These are phyloP conservation scores for Phragmites australis DNA, from an alignment of 176 grass and related monocot species.

Conservation along the genomic window DNA sequence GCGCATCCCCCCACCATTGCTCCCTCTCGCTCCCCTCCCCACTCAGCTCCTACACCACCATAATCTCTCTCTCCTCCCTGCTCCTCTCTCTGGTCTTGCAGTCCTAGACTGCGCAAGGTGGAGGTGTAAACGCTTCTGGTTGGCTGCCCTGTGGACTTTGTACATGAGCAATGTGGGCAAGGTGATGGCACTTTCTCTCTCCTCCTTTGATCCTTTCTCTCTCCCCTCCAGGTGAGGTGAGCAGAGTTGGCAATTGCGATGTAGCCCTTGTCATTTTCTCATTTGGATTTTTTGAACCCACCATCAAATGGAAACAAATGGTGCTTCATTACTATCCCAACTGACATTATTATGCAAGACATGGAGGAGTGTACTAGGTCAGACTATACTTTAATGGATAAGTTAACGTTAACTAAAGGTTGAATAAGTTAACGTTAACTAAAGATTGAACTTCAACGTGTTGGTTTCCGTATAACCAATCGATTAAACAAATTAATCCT, in stretches of 20 bases:
- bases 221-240: neutral
- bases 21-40: constrained; percentile 15
- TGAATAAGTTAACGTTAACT: no score
- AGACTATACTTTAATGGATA: neutral
- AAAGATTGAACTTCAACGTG: no score
- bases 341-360: no score
- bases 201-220: neutral
- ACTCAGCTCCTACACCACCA: constrained; percentile 25
- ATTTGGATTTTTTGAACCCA: constrained; percentile 23
- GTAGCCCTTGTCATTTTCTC: neutral
- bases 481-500: no score
- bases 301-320: constrained; percentile 1
- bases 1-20: constrained; percentile 49
- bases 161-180: constrained; percentile 28
- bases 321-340: neutral
- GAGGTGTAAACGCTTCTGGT: constrained; percentile 43
- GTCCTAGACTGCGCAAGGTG: constrained; percentile 21
- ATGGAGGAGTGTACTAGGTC: neutral
- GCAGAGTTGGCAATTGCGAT: constrained; percentile 36
- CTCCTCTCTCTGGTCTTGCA: neutral
- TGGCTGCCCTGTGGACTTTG: constrained; percentile 37
- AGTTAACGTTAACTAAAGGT: neutral
- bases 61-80: constrained; percentile 18
- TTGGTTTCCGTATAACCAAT: no score
- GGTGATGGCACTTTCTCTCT: neutral